phyloP scores from a whole-genome alignment of 2,329 filamentous ascomycete genomes.

The Cytospora chrysosperma region DNA sequence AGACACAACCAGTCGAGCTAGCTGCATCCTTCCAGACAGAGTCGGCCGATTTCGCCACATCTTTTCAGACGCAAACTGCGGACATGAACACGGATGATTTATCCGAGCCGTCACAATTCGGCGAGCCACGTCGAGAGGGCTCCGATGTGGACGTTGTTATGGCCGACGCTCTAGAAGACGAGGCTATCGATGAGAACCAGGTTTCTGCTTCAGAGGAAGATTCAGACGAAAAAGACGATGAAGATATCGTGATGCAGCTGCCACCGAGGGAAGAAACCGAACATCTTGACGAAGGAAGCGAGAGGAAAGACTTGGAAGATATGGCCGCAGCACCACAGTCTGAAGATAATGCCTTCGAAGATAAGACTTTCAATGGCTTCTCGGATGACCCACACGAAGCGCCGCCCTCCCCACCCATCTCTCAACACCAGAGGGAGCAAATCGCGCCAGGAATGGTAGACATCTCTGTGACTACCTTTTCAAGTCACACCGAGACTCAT shows the following conservation, averaged over 20 bases:
- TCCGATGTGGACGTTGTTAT: not conserved
- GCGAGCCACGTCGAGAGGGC: not conserved
- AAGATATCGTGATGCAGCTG: not conserved
- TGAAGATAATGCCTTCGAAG: not conserved
- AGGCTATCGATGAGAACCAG: not conserved
- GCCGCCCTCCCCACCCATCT: slow-evolving; percentile 5
- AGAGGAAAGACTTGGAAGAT: not conserved
- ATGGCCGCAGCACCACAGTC: not conserved
- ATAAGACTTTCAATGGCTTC: not conserved
- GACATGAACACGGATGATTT: not conserved
- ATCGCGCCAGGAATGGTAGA: not conserved
- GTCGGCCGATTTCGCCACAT: not conserved
- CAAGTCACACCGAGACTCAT: slow-evolving; percentile 10
- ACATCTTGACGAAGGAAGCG: not conserved
- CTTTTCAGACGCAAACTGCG: slow-evolving; percentile 7
- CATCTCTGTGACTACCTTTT: slow-evolving; percentile 9
- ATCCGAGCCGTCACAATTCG: not conserved
- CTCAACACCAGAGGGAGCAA: not conserved
- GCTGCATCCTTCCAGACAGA: slow-evolving; percentile 1
- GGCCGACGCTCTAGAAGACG: not conserved
- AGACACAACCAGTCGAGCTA: slow-evolving; percentile 1
- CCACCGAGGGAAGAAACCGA: not conserved
- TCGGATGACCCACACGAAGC: slow-evolving; percentile 6
- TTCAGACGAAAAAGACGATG: not conserved
- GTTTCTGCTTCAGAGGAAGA: not conserved